These are phyloP conservation scores for Stagonosporopsis chrysanthemi DNA, from an alignment of 2,329 filamentous ascomycete species.

Conservation along the genomic window DNA sequence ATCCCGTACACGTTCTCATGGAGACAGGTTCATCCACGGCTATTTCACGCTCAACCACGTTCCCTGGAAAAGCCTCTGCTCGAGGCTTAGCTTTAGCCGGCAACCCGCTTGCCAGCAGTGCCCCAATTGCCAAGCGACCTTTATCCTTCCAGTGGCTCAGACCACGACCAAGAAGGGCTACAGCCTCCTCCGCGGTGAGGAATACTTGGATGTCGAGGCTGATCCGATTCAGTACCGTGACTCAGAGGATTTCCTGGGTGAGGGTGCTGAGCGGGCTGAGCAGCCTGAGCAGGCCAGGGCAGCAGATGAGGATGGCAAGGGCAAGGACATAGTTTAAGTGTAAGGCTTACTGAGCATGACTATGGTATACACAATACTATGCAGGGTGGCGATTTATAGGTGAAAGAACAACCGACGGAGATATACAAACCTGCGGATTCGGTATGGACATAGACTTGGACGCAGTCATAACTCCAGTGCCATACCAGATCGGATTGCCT, in stretches of 20 bases:
- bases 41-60: conserved; percentile 7
- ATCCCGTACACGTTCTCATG: neutral
- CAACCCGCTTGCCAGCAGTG: conserved; percentile 9
- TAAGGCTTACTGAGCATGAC: neutral
- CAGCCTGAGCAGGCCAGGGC: conserved; percentile 9
- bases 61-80: conserved; percentile 4
- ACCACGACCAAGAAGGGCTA: conserved; percentile 16
- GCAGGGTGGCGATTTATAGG: neutral
- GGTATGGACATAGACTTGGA: neutral
- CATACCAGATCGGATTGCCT: neutral
- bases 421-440: neutral
- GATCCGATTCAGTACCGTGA: conserved; percentile 13
- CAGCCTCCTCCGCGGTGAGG: conserved; percentile 18
- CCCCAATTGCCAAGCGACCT: conserved; percentile 13
- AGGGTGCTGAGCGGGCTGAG: conserved; percentile 12
- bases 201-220: conserved; percentile 18
- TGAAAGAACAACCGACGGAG: neutral
- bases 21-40: conserved; percentile 6
- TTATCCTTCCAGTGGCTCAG: neutral
- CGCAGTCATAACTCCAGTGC: neutral
- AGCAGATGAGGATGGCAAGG: conserved; percentile 2
- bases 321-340: neutral
- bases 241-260: conserved; percentile 17
- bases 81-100: neutral
- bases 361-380: neutral